A percentile compares a stretch with the other conserved stretches of the same genome.
Evolutionary conservation across 2,329 filamentous ascomycete species (phyloP).

Genomic region (Colletotrichum eremochloae): DNA sequence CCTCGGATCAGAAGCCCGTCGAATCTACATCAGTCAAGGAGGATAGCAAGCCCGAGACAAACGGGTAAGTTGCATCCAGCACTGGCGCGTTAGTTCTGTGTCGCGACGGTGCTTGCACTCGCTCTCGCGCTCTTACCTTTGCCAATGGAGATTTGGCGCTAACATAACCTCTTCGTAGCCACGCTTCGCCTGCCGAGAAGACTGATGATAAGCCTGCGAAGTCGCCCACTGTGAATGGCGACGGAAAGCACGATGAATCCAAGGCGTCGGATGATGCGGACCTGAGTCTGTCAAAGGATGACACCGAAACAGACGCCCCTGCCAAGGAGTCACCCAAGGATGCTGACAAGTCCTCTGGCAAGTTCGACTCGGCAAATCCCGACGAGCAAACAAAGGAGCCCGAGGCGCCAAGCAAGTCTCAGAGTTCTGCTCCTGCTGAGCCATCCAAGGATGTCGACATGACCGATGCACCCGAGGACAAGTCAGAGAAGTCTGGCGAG

Average conservation of each 20-base stretch:
- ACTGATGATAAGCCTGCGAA: slow-evolving; percentile 44
- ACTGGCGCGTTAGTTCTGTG: slow-evolving; percentile 22
- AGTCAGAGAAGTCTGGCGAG: slow-evolving; percentile 12
- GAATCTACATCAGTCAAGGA: slow-evolving; percentile 49
- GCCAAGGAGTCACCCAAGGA: slow-evolving; percentile 17
- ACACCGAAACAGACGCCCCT: slow-evolving; percentile 1
- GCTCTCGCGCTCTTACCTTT: slow-evolving; percentile 40
- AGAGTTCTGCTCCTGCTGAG: slow-evolving; percentile 3
- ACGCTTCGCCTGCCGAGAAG: slow-evolving; percentile 46
- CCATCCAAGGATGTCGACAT: slow-evolving; percentile 47
- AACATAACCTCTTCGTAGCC: slow-evolving; percentile 43
- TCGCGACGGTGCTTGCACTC: slow-evolving; percentile 43
- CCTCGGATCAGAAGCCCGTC: slow-evolving; percentile 63
- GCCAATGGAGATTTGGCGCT: neutral
- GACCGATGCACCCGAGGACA: slow-evolving; percentile 42
- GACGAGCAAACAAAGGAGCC: slow-evolving; percentile 18
- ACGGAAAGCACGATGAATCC: slow-evolving; percentile 43
- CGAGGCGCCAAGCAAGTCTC: slow-evolving; percentile 23
- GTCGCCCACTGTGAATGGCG: slow-evolving; percentile 46
- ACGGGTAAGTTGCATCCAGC: slow-evolving; percentile 52
- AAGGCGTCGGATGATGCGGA: slow-evolving; percentile 30
- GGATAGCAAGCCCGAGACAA: slow-evolving; percentile 51
- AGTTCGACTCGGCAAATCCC: slow-evolving; percentile 21
- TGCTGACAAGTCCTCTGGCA: slow-evolving; percentile 13
- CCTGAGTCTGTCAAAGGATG: slow-evolving; percentile 20